Conservation (phyloP, 495 filamentous ascomycete genomes). For the Mycothermus thermophilus region DNA sequence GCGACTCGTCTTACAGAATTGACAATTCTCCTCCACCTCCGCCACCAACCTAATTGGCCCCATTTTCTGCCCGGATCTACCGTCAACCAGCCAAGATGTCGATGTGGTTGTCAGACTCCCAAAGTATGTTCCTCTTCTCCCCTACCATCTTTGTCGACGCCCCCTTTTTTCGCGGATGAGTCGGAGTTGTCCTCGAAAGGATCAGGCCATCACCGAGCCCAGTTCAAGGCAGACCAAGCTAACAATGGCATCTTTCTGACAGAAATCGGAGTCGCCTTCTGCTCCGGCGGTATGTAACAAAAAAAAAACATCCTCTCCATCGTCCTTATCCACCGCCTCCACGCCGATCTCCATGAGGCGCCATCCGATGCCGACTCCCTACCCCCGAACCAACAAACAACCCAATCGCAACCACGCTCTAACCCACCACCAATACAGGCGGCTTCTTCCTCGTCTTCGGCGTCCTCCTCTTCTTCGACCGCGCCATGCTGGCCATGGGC, state of each 20-base stretch:
- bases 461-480: conserved; percentile 91
- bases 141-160: background rate
- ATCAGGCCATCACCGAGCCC: too few relatives aligned
- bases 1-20: background rate
- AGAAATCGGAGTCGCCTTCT: conserved; percentile 96
- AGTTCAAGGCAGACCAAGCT: conserved; percentile 8
- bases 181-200: background rate
- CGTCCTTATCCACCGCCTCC: background rate
- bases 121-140: conserved; percentile 50
- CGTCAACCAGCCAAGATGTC: too few relatives aligned
- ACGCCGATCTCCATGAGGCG: background rate
- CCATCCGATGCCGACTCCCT: background rate
- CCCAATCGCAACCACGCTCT: too few relatives aligned
- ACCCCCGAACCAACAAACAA: background rate
- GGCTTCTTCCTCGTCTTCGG: conserved; percentile 88
- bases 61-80: too few relatives aligned
- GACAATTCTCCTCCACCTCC: background rate
- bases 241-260: conserved; percentile 7
- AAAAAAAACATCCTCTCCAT: background rate
- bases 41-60: background rate
- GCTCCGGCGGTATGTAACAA: conserved; percentile 70
- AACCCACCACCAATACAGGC: conserved; percentile 33
- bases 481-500: conserved; percentile 56
- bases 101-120: conserved; percentile 92
- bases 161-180: background rate